phyloP scores from a whole-genome alignment of 106 monocot genomes.

The Allium cepa region DNA sequence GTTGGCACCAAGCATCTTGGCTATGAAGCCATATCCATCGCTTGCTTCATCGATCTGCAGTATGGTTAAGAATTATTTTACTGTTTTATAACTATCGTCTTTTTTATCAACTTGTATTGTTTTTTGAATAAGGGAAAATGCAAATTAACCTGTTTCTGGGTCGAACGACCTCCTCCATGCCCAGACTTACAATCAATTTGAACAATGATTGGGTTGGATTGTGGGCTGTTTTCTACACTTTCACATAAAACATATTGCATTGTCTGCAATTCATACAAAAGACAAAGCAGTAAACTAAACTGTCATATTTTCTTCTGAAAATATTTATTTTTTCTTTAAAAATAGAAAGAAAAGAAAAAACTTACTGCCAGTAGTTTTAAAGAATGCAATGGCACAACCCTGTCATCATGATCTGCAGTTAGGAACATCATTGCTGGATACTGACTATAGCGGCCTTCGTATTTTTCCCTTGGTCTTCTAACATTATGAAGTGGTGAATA shows the following conservation, averaged over 20 bases:
- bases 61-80: too few relatives aligned
- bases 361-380: constrained; percentile 93
- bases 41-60: constrained; percentile 79
- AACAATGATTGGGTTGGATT: constrained; percentile 79
- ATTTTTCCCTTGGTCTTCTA: constrained; percentile 69
- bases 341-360: constrained; percentile 2
- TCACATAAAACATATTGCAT: constrained; percentile 77
- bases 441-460: constrained; percentile 28
- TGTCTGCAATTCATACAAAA: constrained; percentile 30
- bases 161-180: constrained; percentile 79
- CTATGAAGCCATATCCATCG: constrained; percentile 78
- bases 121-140: too few relatives aligned
- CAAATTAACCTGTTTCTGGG: constrained; percentile 53
- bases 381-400: constrained; percentile 92
- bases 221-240: constrained; percentile 64
- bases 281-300: too few relatives aligned
- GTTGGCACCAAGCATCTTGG: constrained; percentile 52
- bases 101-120: too few relatives aligned
- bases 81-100: too few relatives aligned
- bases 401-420: constrained; percentile 97
- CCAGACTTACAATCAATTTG: constrained; percentile 80
- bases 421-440: constrained; percentile 90
- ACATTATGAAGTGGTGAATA: constrained; percentile 99
- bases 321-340: too few relatives aligned
- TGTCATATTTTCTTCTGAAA: too few relatives aligned